Evolutionary conservation across 2,329 filamentous ascomycete genomes (phyloP).

Genomic region (Alternaria triticina): DNA sequence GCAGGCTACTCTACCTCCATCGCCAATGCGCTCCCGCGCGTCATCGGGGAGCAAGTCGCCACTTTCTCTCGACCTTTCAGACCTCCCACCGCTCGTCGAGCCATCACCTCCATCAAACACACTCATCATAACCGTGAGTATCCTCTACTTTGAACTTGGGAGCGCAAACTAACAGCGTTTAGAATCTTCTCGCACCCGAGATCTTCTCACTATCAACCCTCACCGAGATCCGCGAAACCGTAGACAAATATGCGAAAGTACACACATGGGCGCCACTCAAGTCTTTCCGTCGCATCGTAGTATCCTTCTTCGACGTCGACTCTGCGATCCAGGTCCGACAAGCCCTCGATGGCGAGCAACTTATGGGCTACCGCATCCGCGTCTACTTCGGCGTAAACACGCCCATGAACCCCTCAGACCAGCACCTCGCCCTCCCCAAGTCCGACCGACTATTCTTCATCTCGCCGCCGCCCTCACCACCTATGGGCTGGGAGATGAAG

Average conservation of each 20-base stretch:
- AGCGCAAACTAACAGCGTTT: conserved; percentile 21
- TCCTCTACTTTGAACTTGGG: not conserved
- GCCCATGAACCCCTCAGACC: conserved; percentile 47
- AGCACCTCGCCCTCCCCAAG: conserved; percentile 57
- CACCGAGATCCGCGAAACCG: conserved; percentile 73
- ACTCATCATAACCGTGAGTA: conserved; percentile 72
- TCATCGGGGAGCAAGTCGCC: conserved; percentile 51
- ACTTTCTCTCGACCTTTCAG: conserved; percentile 76
- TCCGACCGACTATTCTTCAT: conserved; percentile 71
- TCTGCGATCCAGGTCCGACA: conserved; percentile 74
- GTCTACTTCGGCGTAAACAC: conserved; percentile 50
- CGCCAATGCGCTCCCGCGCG: conserved; percentile 43
- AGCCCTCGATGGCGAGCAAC: conserved; percentile 74
- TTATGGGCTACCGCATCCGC: conserved; percentile 66
- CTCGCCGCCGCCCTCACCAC: conserved; percentile 67
- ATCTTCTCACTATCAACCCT: conserved; percentile 79
- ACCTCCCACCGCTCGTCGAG: conserved; percentile 70
- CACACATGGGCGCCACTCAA: conserved; percentile 82
- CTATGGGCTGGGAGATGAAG: conserved; percentile 69
- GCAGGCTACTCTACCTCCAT: conserved; percentile 34
- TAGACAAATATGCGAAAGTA: conserved; percentile 72
- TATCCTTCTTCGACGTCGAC: conserved; percentile 75
- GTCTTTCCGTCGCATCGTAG: conserved; percentile 81
- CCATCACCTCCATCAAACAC: conserved; percentile 84
- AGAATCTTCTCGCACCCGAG: conserved; percentile 73